Conservation (phyloP, 495 filamentous ascomycete genomes). For the Pyrenula massariospora region DNA sequence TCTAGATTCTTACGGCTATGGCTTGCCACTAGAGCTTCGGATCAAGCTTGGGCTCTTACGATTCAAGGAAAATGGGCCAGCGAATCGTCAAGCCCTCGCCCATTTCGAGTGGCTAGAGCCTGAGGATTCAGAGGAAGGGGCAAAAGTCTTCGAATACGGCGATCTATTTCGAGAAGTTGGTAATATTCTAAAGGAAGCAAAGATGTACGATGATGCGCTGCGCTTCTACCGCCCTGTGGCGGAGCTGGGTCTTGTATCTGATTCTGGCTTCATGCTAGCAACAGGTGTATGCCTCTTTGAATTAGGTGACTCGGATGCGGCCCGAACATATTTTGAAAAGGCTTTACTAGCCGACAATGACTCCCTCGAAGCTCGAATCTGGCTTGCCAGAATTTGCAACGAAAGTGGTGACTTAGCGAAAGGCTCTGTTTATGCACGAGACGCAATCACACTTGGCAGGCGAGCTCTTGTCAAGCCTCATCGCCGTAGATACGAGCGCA, state of each 20-base stretch:
- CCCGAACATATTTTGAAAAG: conserved; percentile 61
- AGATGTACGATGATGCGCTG: conserved; percentile 50
- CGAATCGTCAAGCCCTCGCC: conserved; percentile 65
- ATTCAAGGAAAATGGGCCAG: conserved; percentile 43
- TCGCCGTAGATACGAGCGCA: background rate
- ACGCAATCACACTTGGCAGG: conserved; percentile 52
- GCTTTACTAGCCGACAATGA: conserved; percentile 57
- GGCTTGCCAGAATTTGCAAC: conserved; percentile 73
- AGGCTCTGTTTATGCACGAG: conserved; percentile 60
- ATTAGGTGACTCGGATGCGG: conserved; percentile 48
- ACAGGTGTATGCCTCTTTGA: conserved; percentile 63
- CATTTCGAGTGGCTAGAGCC: conserved; percentile 59
- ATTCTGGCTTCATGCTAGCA: conserved; percentile 52
- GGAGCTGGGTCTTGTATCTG: conserved; percentile 41
- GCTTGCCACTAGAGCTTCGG: conserved; percentile 74
- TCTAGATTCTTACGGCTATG: conserved; percentile 52
- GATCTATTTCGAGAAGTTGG: conserved; percentile 70
- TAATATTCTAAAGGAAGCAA: conserved; percentile 47
- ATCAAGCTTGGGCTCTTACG: conserved; percentile 77
- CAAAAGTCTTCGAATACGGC: conserved; percentile 48
- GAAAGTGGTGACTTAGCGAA: conserved; percentile 53
- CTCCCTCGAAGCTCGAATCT: conserved; percentile 59
- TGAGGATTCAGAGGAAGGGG: conserved; percentile 29
- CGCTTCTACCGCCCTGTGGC: conserved; percentile 62
- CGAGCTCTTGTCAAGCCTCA: conserved; percentile 8